A percentile compares a stretch with the other conserved stretches of the same genome.
These are phyloP conservation scores for Porogramme epimiltina DNA, from an alignment of 1,284 basidiomycete species.

Conservation along the genomic window DNA sequence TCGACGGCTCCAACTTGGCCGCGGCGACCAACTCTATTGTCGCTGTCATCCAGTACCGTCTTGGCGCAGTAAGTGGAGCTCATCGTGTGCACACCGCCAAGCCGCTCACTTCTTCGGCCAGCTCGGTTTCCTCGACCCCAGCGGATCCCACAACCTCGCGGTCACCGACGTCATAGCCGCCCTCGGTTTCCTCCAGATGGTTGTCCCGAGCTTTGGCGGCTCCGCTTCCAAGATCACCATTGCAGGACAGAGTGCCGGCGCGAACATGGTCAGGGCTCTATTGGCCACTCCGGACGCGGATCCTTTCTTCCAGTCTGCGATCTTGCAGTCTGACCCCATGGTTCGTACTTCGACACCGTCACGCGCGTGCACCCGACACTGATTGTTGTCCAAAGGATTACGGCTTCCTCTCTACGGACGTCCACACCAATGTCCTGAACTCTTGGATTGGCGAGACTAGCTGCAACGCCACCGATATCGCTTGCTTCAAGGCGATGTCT, in stretches of 20 bases:
- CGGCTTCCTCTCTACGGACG: conserved; percentile 61
- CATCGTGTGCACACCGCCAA: not conserved
- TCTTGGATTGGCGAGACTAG: conserved; percentile 52
- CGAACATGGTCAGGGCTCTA: conserved; percentile 76
- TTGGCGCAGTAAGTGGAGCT: conserved; percentile 65
- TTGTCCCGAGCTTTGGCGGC: conserved; percentile 74
- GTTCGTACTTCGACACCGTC: conserved; percentile 39
- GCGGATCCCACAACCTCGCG: conserved; percentile 69
- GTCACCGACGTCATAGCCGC: conserved; percentile 72
- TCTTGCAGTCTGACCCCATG: conserved; percentile 87
- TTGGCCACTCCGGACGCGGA: conserved; percentile 67
- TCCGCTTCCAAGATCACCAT: conserved; percentile 68
- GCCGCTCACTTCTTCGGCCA: conserved; percentile 30
- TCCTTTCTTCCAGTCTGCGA: conserved; percentile 70
- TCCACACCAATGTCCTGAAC: conserved; percentile 56
- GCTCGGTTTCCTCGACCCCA: conserved; percentile 78
- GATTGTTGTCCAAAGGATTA: conserved; percentile 52
- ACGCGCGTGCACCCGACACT: not conserved
- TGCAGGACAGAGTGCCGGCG: conserved; percentile 89
- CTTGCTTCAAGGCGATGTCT: conserved; percentile 56
- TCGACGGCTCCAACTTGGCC: conserved; percentile 82
- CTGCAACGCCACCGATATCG: conserved; percentile 47
- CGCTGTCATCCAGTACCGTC: conserved; percentile 83
- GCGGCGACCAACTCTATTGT: conserved; percentile 76
- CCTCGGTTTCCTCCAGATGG: conserved; percentile 63